Conservation (phyloP, 2,329 filamentous ascomycete genomes). For the Onygenales sp. region DNA sequence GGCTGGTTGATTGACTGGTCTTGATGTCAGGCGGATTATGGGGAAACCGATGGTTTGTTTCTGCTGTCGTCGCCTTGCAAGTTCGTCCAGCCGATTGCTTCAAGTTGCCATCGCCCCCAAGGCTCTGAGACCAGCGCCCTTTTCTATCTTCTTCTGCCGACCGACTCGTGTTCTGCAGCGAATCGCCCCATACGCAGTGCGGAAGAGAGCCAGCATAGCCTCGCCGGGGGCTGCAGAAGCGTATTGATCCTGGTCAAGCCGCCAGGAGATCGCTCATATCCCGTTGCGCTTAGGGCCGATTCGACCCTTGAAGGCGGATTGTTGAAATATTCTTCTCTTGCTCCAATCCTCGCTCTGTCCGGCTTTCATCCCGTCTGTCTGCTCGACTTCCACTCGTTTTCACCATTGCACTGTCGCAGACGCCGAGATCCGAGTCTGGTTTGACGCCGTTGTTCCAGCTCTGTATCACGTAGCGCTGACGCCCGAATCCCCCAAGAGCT, state of each 20-base stretch:
- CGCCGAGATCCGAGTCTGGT: neutral
- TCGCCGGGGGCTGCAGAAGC: neutral
- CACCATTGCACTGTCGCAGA: neutral
- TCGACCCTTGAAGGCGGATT: neutral
- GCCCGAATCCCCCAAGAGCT: neutral
- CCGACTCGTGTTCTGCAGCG: no score
- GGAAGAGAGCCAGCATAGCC: neutral
- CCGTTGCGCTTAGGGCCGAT: no score
- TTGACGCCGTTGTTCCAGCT: neutral
- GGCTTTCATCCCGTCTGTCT: neutral
- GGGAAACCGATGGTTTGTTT: no score
- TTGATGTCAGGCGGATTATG: no score
- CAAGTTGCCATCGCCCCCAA: no score
- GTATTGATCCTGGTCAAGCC: neutral
- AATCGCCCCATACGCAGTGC: no score
- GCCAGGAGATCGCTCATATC: neutral
- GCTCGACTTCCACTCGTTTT: neutral
- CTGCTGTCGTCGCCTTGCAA: no score
- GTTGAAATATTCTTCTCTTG: neutral
- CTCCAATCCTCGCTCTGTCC: no score
- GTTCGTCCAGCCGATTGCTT: no score
- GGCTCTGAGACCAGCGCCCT: no score
- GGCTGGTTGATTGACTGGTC: no score
- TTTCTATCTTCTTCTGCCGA: no score
- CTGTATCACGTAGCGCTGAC: constrained; percentile 1